A percentile compares a stretch with the other conserved stretches of the same genome.
Evolutionary conservation across 805 yeast genomes (phyloP).

Genomic region (Clavispora phyllophila): DNA sequence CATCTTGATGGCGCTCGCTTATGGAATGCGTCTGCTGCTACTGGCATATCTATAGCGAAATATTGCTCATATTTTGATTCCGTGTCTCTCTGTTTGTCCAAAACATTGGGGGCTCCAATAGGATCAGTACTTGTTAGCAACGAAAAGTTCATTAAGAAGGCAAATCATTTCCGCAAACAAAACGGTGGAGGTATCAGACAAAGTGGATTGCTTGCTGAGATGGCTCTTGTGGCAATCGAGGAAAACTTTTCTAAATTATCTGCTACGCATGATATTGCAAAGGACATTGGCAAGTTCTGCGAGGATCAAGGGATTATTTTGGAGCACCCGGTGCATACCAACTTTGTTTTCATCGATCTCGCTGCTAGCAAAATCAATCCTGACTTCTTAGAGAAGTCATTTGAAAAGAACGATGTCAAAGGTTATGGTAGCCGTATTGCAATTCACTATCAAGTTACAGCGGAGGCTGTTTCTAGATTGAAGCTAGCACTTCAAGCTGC

Average conservation of each 20-base stretch:
- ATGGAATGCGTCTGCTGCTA: constrained; percentile 40
- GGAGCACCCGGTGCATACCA: constrained; percentile 36
- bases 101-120: constrained; percentile 40
- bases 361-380: constrained; percentile 26
- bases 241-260: constrained; percentile 31
- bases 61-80: constrained; percentile 38
- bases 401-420: constrained; percentile 17
- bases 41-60: constrained; percentile 35
- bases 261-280: constrained; percentile 30
- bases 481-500: constrained; percentile 14
- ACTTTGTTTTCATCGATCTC: constrained; percentile 37
- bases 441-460: constrained; percentile 32
- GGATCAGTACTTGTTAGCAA: constrained; percentile 38
- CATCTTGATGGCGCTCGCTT: constrained; percentile 43
- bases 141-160: constrained; percentile 29
- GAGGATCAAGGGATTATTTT: constrained; percentile 24
- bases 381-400: constrained; percentile 16
- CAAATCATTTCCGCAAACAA: constrained; percentile 42
- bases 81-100: constrained; percentile 39
- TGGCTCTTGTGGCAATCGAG: constrained; percentile 39
- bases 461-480: constrained; percentile 25
- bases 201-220: constrained; percentile 34
- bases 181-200: constrained; percentile 43
- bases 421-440: constrained; percentile 21
- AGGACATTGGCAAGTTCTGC: constrained; percentile 30